Evolutionary conservation across 257 asterid species (phyloP), one percentile per base, ranked within the genome.

Genomic region (Coffea eugenioides): DNA sequence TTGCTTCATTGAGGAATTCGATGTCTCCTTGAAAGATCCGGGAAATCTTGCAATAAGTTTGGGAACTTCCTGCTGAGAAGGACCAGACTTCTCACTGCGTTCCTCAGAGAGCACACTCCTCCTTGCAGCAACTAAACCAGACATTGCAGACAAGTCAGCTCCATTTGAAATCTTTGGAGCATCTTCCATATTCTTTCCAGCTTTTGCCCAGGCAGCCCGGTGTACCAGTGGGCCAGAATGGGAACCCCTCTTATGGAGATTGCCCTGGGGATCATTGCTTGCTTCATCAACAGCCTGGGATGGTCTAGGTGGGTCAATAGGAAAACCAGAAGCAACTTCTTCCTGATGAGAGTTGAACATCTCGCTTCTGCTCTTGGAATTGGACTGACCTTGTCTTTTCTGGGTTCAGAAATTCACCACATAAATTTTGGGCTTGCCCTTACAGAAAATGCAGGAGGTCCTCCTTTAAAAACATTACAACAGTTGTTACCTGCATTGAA

Each of bases 311-410:
- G 98, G 99, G 76, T 96, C 97, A 67, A 96, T 94, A 18, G 98
- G 99, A 80, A 95, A 93, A 82, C 98, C 98, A 21, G 98, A 92
- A 64, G 98, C 97, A 75, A 84, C 93, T 78, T 95, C 97, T 84
- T 93, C 99, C 0, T 88, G 97, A 76, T 93, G 97, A 82, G 99
- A 88, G 83, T 75, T 92, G 90, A 93, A 96, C 91, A 93, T 92
- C 88, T 96, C 99, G 81, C 98, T 96, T 88, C 99, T 89, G 91
- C 99, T 93, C 89, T 91, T 96, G 73, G 94, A 82, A 89, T 86
- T 94, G 69, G 96, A 76, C 76, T 92, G 97, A 62, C 89, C 88
- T 34, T 88, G 94, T 76, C 98, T 87, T 86, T 89, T 96, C 99
- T 93, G 97, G 80, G 80, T 76, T 57, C 56, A 43, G 75, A 64